Conservation (phyloP, 495 filamentous ascomycete genomes). For the Parachaetomium inaequale region DNA sequence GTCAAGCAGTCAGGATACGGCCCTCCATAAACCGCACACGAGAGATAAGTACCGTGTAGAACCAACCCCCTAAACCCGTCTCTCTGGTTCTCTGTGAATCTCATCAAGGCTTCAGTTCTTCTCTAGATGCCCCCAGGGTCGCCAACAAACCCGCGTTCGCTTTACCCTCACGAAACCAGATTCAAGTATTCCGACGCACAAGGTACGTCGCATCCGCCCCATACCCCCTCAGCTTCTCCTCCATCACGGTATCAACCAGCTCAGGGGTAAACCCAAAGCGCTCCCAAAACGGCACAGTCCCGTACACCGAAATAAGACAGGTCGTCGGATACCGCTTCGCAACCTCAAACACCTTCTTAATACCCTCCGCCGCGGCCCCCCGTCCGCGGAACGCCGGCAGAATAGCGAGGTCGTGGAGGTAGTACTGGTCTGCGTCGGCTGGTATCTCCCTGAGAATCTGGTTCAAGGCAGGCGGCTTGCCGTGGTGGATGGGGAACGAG, state of each 20-base stretch:
- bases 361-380: conserved; percentile 23
- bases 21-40: too few species aligned
- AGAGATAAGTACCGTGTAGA: too few species aligned
- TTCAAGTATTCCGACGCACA: conserved; percentile 13
- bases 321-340: conserved; percentile 25
- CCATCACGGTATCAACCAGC: conserved; percentile 21
- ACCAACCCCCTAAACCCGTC: too few species aligned
- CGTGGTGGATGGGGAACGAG: conserved; percentile 35
- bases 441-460: conserved; percentile 29
- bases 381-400: conserved; percentile 27
- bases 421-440: conserved; percentile 34
- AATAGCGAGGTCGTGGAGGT: conserved; percentile 40
- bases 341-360: conserved; percentile 19
- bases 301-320: conserved; percentile 37
- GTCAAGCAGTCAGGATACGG: too few species aligned
- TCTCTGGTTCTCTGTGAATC: too few species aligned
- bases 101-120: too few species aligned
- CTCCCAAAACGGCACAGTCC: conserved; percentile 33
- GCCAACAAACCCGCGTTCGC: too few species aligned
- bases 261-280: conserved; percentile 32
- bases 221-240: conserved; percentile 30
- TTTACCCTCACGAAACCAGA: too few species aligned
- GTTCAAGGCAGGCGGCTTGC: conserved; percentile 34
- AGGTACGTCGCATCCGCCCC: conserved; percentile 32
- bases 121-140: too few species aligned